Evolutionary conservation across 169 alveolate species (phyloP), one percentile per base, ranked within the genome.

Genomic region (Theileria equi): DNA sequence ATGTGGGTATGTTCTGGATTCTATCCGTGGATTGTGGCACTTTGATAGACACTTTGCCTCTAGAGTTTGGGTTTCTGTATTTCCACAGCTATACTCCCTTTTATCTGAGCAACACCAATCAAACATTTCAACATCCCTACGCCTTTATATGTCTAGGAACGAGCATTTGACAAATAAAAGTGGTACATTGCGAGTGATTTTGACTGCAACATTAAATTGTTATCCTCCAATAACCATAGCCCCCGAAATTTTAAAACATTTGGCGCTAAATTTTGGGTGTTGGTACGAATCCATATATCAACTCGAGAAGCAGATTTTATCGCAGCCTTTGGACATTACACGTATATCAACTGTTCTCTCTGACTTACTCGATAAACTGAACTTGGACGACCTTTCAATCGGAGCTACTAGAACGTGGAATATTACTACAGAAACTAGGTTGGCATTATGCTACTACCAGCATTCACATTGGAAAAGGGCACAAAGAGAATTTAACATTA

Each of bases 401-500:
- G 84, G 84, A 5, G 57, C 84, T 23, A 60, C 55, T 38, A 59
- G 84, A 29, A 60, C 78, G 5, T 74, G 84, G 84, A 79, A 64
- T 23, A 74, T 74, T 10, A 74, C 84, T 4, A 68, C 50, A 29
- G 84, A 74, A 38, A 74, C 84, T 7, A 68, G 84, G 5, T 19
- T 74, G 63, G 84, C 84, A 2, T 11, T 74, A 10, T 52, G 67
- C n/a, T 60, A 45, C 64, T 41, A 64, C 6, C 84, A 74, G 44
- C 84, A 74, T 29, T 44, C 78, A 0, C 63, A 74, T 40, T 74
- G 84, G 84, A 62, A 57, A 17, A 77, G 65, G 58, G 78, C 84
- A 2, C 84, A 74, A 23, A 48, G 79, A 8, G 84, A 74, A 13
- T 74, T 74, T 41, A 64, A 74, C 66, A 48, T 65, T 21, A 64